Evolutionary conservation across 148 eudicot genomes (phyloP).

Genomic region (Fagopyrum esculentum): DNA sequence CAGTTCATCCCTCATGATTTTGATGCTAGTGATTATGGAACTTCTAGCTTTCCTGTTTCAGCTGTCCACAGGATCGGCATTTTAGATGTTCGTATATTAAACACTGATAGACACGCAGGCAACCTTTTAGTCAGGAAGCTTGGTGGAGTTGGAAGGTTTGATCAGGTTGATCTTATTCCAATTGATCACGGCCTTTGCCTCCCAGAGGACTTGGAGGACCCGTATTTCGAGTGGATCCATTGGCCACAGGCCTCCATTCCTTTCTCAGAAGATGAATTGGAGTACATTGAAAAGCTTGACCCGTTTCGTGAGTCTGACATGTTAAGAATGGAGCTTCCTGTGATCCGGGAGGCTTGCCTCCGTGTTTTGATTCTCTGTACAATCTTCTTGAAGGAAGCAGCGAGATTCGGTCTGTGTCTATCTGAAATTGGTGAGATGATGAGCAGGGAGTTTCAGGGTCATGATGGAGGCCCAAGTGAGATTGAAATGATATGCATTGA

Average conservation of each 20-base stretch:
- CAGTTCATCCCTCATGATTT: constrained; percentile 32
- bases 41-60: constrained; percentile 34
- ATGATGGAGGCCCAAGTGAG: constrained; percentile 30
- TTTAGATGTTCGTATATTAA: constrained; percentile 28
- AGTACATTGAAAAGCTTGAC: constrained; percentile 28
- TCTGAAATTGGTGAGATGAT: constrained; percentile 45
- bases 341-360: constrained; percentile 37
- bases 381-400: constrained; percentile 32
- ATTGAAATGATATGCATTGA: constrained; percentile 32
- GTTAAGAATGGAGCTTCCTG: constrained; percentile 31
- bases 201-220: constrained; percentile 37
- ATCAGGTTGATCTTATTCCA: constrained; percentile 31
- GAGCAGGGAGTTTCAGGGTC: constrained; percentile 30
- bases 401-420: constrained; percentile 30
- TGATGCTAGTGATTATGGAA: constrained; percentile 44
- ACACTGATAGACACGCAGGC: constrained; percentile 39
- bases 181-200: constrained; percentile 43
- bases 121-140: constrained; percentile 32
- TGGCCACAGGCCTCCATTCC: constrained; percentile 46
- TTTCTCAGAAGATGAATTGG: constrained; percentile 33
- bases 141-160: constrained; percentile 23
- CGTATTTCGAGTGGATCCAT: constrained; percentile 40
- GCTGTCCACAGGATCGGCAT: constrained; percentile 38
- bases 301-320: constrained; percentile 30
- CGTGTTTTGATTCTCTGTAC: constrained; percentile 31